Percentiles rank a stretch among this genome's conserved stretches.
These are phyloP conservation scores for Clonostachys chloroleuca DNA, from an alignment of 2,329 filamentous ascomycete species.

Conservation along the genomic window DNA sequence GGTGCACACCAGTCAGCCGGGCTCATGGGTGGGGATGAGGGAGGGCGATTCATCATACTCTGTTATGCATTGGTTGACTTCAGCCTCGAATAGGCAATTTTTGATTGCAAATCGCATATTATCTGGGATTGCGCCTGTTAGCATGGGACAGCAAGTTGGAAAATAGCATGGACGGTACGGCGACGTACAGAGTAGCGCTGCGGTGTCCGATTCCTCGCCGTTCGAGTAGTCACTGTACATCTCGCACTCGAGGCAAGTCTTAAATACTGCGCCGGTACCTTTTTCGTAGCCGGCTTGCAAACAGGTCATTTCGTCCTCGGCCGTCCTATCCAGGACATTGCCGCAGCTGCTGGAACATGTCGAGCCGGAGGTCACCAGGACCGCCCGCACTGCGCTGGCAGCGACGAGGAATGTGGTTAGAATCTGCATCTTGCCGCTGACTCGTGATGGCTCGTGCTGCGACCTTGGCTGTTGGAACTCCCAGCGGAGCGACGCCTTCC, in stretches of 20 bases:
- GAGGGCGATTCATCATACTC: too few species aligned
- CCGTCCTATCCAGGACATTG: slow-evolving; percentile 43
- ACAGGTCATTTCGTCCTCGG: slow-evolving; percentile 43
- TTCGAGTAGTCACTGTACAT: slow-evolving; percentile 38
- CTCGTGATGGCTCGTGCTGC: too few species aligned
- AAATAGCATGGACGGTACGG: too few species aligned
- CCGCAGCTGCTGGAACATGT: slow-evolving; percentile 47
- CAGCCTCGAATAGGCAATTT: too few species aligned
- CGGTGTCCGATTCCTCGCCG: slow-evolving; percentile 43
- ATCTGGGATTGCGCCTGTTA: too few species aligned
- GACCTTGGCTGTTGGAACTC: too few species aligned
- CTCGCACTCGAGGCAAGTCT: slow-evolving; percentile 49
- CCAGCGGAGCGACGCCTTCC: too few species aligned
- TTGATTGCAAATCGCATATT: too few species aligned
- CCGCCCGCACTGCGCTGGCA: slow-evolving; percentile 10
- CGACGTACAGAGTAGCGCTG: slow-evolving; percentile 50
- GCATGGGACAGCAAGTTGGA: too few species aligned
- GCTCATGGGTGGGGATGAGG: too few species aligned
- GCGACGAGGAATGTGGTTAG: slow-evolving; percentile 10
- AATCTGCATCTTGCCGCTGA: slow-evolving; percentile 4
- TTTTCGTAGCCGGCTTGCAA: slow-evolving; percentile 27
- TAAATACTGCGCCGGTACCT: slow-evolving; percentile 41
- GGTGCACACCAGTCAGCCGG: too few species aligned
- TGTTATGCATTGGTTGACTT: too few species aligned
- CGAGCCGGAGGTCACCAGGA: slow-evolving; percentile 41